Evolutionary conservation across 495 filamentous ascomycete genomes (phyloP).

Genomic region (Astrothelium subdiscretum): DNA sequence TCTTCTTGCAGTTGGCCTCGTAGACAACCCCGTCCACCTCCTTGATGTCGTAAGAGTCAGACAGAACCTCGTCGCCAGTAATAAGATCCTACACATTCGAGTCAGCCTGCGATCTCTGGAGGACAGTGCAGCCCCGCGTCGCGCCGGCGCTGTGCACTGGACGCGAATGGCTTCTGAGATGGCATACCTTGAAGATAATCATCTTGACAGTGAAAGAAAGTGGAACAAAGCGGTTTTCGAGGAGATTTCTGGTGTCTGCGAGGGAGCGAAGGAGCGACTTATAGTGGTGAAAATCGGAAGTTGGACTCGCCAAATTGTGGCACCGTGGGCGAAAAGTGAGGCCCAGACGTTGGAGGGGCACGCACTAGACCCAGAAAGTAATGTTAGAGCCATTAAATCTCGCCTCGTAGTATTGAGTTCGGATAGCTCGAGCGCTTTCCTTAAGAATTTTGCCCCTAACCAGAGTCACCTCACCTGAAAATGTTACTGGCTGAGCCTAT

Average conservation of each 20-base stretch:
- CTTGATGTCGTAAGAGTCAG: constrained; percentile 75
- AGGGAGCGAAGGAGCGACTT: constrained; percentile 3
- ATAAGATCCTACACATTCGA: constrained; percentile 58
- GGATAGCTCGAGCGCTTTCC: no score
- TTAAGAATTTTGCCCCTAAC: no score
- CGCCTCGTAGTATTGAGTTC: no score
- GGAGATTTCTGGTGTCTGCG: neutral
- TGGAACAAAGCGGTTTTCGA: neutral
- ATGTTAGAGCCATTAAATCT: neutral
- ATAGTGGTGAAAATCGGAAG: neutral
- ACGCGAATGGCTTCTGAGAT: neutral
- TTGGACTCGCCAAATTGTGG: neutral
- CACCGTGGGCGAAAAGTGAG: neutral
- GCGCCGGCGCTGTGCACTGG: neutral
- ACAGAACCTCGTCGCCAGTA: constrained; percentile 88
- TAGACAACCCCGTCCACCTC: constrained; percentile 66
- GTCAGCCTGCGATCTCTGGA: constrained; percentile 3
- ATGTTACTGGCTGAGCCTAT: no score
- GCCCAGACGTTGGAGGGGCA: neutral
- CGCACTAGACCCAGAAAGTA: neutral
- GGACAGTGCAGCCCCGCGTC: neutral
- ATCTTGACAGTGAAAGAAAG: constrained; percentile 44
- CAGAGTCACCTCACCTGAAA: no score
- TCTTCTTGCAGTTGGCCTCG: constrained; percentile 83
- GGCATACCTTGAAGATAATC: constrained; percentile 78